Conservation (phyloP, 1,284 basidiomycete genomes). For the Singerocomus inundabilis region DNA sequence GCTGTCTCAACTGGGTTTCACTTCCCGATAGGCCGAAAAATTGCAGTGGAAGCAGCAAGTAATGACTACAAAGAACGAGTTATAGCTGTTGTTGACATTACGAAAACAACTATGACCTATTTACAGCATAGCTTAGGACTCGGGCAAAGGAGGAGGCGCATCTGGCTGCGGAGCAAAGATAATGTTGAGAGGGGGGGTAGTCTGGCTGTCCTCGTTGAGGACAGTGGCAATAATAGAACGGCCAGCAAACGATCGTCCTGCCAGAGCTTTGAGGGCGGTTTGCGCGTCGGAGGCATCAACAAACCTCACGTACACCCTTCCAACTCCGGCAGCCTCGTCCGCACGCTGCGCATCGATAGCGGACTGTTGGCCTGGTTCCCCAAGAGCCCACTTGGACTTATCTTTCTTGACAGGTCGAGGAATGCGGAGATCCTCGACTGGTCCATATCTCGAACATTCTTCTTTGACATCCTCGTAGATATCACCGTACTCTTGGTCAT, state of each 20-base stretch:
- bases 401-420: slow-evolving; percentile 87
- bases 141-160: slow-evolving; percentile 70
- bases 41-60: slow-evolving; percentile 2
- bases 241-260: slow-evolving; percentile 90
- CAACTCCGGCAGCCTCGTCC: slow-evolving; percentile 89
- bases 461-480: slow-evolving; percentile 94
- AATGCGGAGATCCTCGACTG: slow-evolving; percentile 83
- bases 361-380: slow-evolving; percentile 59
- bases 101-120: slow-evolving; percentile 6
- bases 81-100: slow-evolving; percentile 16
- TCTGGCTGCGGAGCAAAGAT: slow-evolving; percentile 83
- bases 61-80: slow-evolving; percentile 20
- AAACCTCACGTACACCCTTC: slow-evolving; percentile 92
- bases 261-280: slow-evolving; percentile 77
- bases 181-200: slow-evolving; percentile 72
- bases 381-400: slow-evolving; percentile 73
- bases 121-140: slow-evolving; percentile 19
- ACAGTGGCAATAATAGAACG: slow-evolving; percentile 85
- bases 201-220: slow-evolving; percentile 76
- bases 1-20: not conserved
- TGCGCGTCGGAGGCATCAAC: slow-evolving; percentile 57
- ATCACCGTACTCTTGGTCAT: slow-evolving; percentile 92
- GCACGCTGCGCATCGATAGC: slow-evolving; percentile 64
- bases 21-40: not conserved
- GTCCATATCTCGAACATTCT: slow-evolving; percentile 84